phyloP scores from a whole-genome alignment of 2,329 filamentous ascomycete genomes.

The Nothopassalora personata region DNA sequence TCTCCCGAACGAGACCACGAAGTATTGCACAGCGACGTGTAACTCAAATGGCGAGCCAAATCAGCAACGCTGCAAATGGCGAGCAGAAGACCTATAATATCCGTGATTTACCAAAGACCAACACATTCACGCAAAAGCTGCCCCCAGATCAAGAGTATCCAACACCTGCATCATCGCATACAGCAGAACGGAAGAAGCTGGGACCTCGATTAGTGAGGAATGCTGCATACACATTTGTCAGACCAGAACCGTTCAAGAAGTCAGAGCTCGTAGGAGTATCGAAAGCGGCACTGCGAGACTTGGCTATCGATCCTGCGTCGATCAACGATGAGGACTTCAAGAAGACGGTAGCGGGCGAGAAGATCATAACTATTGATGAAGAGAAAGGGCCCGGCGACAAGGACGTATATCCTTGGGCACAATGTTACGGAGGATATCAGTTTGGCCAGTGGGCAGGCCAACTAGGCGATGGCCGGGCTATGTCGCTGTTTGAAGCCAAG shows the following conservation, averaged over 20 bases:
- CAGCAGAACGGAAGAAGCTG: constrained; percentile 69
- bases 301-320: constrained; percentile 68
- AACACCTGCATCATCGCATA: constrained; percentile 75
- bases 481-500: constrained; percentile 85
- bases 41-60: constrained; percentile 42
- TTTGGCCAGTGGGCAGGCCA: constrained; percentile 88
- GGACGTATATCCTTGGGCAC: constrained; percentile 91
- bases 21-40: constrained; percentile 29
- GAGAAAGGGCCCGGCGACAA: constrained; percentile 49
- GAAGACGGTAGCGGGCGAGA: constrained; percentile 74
- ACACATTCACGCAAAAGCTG: constrained; percentile 59
- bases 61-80: constrained; percentile 28
- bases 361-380: constrained; percentile 70
- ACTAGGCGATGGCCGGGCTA: constrained; percentile 88
- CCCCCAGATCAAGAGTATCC: constrained; percentile 73
- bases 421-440: constrained; percentile 81
- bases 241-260: constrained; percentile 66
- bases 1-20: constrained; percentile 14
- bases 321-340: constrained; percentile 68
- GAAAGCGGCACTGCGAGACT: constrained; percentile 67
- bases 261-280: constrained; percentile 80
- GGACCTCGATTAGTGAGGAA: constrained; percentile 76
- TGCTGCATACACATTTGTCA: constrained; percentile 85
- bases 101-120: constrained; percentile 57
- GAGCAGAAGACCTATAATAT: constrained; percentile 35